A percentile compares a stretch with the other conserved stretches of the same genome.
Evolutionary conservation across 2,329 filamentous ascomycete species (phyloP).

Genomic region (Chalara sp.): DNA sequence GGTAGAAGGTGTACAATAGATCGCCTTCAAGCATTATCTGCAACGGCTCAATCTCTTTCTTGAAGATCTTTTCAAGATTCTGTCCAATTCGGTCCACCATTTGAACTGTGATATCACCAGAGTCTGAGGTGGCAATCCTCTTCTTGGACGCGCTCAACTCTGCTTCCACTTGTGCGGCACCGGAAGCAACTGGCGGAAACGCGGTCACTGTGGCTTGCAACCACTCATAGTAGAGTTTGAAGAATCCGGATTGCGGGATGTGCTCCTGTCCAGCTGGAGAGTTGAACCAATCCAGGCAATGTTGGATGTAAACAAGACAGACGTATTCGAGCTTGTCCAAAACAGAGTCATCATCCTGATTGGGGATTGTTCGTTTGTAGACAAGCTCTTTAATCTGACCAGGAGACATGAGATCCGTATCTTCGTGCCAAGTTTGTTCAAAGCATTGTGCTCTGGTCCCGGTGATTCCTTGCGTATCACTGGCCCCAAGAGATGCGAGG

Average conservation of each 20-base stretch:
- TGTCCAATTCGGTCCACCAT: constrained; percentile 24
- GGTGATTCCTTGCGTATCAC: too few relatives aligned
- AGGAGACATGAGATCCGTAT: too few relatives aligned
- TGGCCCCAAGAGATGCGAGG: too few relatives aligned
- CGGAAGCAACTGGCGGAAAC: background rate
- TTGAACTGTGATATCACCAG: constrained; percentile 3
- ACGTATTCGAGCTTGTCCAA: background rate
- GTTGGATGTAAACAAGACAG: background rate
- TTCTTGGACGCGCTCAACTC: background rate
- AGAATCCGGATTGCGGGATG: background rate
- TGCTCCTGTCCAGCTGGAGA: background rate
- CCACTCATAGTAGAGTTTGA: background rate
- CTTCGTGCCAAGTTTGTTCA: too few relatives aligned
- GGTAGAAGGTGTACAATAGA: constrained; percentile 10
- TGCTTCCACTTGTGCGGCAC: background rate
- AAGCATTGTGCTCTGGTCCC: too few relatives aligned
- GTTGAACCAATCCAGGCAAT: background rate
- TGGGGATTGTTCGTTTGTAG: too few relatives aligned
- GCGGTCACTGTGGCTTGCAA: background rate
- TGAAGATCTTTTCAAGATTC: background rate
- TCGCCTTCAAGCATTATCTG: constrained; percentile 10
- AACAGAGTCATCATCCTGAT: background rate
- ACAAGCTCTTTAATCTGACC: too few relatives aligned
- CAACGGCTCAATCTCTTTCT: constrained; percentile 3
- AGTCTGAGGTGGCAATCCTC: background rate